phyloP scores from a whole-genome alignment of 129 eudicot genomes.

The Escallonia rubra region DNA sequence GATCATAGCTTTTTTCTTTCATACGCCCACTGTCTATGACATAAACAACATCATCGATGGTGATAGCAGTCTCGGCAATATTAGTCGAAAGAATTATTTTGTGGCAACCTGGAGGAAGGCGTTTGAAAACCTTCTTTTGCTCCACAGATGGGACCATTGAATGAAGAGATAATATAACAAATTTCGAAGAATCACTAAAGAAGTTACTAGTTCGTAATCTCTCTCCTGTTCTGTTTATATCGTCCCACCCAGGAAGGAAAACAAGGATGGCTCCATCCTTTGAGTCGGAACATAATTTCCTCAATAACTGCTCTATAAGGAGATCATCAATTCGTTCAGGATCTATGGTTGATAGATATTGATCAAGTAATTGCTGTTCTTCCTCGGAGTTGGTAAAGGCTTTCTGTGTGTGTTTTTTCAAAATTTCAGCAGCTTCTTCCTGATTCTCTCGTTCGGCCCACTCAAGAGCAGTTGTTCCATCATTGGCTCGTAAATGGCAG shows the following conservation, averaged over 20 bases:
- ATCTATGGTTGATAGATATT: conserved; percentile 50
- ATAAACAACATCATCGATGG: conserved; percentile 95
- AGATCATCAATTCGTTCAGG: conserved; percentile 70
- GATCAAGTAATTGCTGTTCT: conserved; percentile 60
- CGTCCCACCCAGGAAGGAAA: conserved; percentile 99
- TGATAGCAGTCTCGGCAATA: conserved; percentile 93
- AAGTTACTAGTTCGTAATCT: conserved; percentile 39
- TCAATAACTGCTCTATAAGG: conserved; percentile 71
- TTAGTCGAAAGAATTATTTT: conserved; percentile 92
- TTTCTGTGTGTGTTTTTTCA: conserved; percentile 45
- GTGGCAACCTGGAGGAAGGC: conserved; percentile 78
- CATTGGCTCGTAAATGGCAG: conserved; percentile 49
- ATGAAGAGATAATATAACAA: conserved; percentile 64
- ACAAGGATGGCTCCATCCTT: conserved; percentile 82
- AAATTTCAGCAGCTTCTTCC: conserved; percentile 55
- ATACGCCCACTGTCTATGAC: conserved; percentile 90
- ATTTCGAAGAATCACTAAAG: conserved; percentile 63
- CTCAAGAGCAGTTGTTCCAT: conserved; percentile 70
- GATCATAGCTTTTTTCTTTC: conserved; percentile 96
- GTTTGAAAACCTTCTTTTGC: conserved; percentile 76
- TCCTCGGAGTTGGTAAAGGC: conserved; percentile 33
- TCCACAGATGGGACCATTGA: conserved; percentile 83
- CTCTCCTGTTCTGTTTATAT: conserved; percentile 78
- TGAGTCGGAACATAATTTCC: conserved; percentile 69
- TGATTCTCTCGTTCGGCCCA: conserved; percentile 77